Evolutionary conservation across 1,284 basidiomycete genomes (phyloP).

Genomic region (Porogramme epimiltina): DNA sequence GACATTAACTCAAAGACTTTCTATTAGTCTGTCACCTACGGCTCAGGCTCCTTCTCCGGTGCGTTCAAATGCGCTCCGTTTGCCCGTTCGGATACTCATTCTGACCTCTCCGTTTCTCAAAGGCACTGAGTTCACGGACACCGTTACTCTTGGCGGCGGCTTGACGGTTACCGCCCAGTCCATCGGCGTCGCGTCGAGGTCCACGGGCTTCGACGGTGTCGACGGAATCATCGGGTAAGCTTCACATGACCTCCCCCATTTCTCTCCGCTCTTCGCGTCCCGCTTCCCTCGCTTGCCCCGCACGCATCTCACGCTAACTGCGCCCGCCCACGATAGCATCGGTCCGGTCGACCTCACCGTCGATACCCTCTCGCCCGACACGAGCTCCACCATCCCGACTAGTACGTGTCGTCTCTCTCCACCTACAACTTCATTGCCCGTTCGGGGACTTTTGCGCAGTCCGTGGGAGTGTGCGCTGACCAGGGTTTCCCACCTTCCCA

Average conservation of each 20-base stretch:
- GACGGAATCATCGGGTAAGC: slow-evolving; percentile 55
- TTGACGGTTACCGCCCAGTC: slow-evolving; percentile 46
- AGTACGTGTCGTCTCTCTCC: slow-evolving; percentile 13
- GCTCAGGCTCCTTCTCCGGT: slow-evolving; percentile 54
- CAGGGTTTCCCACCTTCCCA: not conserved
- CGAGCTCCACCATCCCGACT: slow-evolving; percentile 20
- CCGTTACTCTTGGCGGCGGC: slow-evolving; percentile 33
- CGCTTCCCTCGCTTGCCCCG: too few species aligned
- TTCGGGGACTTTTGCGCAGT: too few species aligned
- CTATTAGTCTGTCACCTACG: slow-evolving; percentile 50
- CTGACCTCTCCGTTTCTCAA: not conserved
- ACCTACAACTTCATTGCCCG: not conserved
- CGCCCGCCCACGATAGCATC: slow-evolving; percentile 34
- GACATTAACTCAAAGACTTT: not conserved
- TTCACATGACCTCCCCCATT: not conserved
- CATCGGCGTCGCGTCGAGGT: slow-evolving; percentile 54
- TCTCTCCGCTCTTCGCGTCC: not conserved
- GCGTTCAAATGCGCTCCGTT: slow-evolving; percentile 1
- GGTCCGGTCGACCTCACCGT: slow-evolving; percentile 51
- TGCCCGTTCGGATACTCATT: not conserved
- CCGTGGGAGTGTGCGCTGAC: not conserved
- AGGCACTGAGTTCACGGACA: slow-evolving; percentile 48
- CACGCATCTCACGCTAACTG: slow-evolving; percentile 10
- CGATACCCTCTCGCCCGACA: slow-evolving; percentile 28
- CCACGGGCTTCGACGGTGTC: slow-evolving; percentile 41